phyloP scores from a whole-genome alignment of 768 basidiomycete species.

The Goffeauzyma gilvescens region DNA sequence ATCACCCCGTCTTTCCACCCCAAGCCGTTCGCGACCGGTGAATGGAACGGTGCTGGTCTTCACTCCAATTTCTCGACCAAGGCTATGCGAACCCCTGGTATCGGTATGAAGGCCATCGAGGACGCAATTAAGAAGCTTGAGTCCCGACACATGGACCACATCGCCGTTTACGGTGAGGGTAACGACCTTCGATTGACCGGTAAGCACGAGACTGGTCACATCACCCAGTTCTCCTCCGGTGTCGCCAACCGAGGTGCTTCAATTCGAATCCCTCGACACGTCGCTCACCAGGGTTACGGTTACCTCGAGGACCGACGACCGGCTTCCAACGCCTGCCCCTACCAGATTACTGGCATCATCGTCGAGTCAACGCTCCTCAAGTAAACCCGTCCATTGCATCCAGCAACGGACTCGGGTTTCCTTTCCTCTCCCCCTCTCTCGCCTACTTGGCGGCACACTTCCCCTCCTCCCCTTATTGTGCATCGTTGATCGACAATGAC shows the following conservation, averaged over 20 bases:
- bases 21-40: conserved; percentile 72
- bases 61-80: conserved; percentile 94
- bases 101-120: conserved; percentile 82
- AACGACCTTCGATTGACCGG: conserved; percentile 92
- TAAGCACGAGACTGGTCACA: conserved; percentile 92
- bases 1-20: conserved; percentile 99
- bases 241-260: conserved; percentile 96
- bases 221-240: conserved; percentile 73
- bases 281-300: conserved; percentile 76
- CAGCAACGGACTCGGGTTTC: neutral
- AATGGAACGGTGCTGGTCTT: conserved; percentile 99
- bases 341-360: conserved; percentile 46
- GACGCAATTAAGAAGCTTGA: conserved; percentile 81
- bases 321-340: conserved; percentile 96
- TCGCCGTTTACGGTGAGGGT: conserved; percentile 93
- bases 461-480: neutral
- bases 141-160: conserved; percentile 82
- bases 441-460: too few relatives aligned
- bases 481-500: neutral
- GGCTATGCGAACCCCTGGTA: conserved; percentile 68
- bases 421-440: neutral
- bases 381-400: conserved; percentile 4
- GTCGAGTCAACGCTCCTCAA: conserved; percentile 50
- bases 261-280: conserved; percentile 73
- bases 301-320: conserved; percentile 94